A percentile compares a stretch with the other conserved stretches of the same genome.
Conservation (phyloP, 2,329 filamentous ascomycete species). For the Grosmannia huntii region DNA sequence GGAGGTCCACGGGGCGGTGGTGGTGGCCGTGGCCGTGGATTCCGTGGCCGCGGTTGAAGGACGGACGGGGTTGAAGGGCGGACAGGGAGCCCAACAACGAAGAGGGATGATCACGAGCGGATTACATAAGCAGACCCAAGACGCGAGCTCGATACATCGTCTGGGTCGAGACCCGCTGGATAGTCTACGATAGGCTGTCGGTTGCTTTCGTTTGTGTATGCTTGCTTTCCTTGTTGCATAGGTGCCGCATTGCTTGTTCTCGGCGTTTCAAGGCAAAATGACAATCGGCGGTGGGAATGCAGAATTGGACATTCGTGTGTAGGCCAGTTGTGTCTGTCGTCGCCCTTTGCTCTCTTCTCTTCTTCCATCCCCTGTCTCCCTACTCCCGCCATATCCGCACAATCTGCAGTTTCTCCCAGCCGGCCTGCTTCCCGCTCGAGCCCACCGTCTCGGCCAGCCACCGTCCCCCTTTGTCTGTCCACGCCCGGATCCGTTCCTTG, state of each 20-base stretch:
- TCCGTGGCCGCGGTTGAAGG: constrained; percentile 7
- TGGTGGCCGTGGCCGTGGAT: constrained; percentile 8
- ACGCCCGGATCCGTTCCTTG: constrained; percentile 17
- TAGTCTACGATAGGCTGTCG: too few relatives aligned
- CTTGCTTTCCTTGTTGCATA: not conserved
- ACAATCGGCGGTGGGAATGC: not conserved
- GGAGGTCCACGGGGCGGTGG: constrained; percentile 6
- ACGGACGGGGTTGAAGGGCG: too few relatives aligned
- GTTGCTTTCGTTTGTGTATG: not conserved
- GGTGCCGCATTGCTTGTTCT: not conserved
- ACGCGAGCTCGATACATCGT: too few relatives aligned
- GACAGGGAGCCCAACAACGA: too few relatives aligned
- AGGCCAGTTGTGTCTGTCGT: not conserved
- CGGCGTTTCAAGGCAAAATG: constrained; percentile 1
- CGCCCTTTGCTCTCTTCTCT: too few relatives aligned
- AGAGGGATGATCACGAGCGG: too few relatives aligned
- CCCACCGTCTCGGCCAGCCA: constrained; percentile 74
- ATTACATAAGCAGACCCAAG: too few relatives aligned
- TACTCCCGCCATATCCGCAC: constrained; percentile 64
- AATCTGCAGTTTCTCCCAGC: constrained; percentile 90
- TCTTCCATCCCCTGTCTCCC: not conserved
- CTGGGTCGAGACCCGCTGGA: too few relatives aligned
- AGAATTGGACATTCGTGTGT: too few relatives aligned
- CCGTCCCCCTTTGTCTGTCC: constrained; percentile 10
- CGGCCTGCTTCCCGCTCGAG: constrained; percentile 72